phyloP scores from a whole-genome alignment of 768 basidiomycete species.

The Polyporus arcularius region DNA sequence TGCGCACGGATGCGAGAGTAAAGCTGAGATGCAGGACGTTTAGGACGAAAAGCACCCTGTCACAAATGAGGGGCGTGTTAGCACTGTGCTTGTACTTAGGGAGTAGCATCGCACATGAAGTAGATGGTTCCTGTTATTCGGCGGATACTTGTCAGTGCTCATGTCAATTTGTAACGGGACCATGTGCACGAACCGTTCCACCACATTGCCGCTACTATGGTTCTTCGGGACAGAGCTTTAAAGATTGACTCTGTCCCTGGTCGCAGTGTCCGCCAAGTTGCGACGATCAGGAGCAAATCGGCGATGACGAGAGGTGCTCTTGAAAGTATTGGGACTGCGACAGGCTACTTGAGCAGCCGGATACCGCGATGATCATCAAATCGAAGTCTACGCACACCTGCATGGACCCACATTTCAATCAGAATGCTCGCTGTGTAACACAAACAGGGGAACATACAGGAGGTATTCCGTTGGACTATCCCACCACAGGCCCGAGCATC shows the following conservation, averaged over 20 bases:
- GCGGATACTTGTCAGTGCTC: not conserved
- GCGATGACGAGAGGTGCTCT: not conserved
- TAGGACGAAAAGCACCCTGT: not conserved
- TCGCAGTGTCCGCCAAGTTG: not conserved
- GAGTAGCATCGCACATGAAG: not conserved
- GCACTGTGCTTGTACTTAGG: no score
- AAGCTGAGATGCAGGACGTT: not conserved
- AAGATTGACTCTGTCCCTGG: not conserved
- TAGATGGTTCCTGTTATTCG: not conserved
- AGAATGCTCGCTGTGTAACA: no score
- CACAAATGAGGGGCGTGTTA: not conserved
- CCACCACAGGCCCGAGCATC: no score
- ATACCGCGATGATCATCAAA: no score
- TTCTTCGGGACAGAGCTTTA: not conserved
- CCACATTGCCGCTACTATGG: not conserved
- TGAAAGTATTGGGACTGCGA: not conserved
- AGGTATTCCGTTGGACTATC: no score
- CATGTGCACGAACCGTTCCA: not conserved
- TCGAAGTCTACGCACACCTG: no score
- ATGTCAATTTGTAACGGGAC: no score
- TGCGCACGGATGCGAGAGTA: not conserved
- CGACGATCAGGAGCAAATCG: not conserved
- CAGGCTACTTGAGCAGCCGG: not conserved
- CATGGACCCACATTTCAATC: no score
- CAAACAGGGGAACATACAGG: no score